Evolutionary conservation across 139 green algal species (phyloP).

Genomic region (Pedinophyceae sp.): DNA sequence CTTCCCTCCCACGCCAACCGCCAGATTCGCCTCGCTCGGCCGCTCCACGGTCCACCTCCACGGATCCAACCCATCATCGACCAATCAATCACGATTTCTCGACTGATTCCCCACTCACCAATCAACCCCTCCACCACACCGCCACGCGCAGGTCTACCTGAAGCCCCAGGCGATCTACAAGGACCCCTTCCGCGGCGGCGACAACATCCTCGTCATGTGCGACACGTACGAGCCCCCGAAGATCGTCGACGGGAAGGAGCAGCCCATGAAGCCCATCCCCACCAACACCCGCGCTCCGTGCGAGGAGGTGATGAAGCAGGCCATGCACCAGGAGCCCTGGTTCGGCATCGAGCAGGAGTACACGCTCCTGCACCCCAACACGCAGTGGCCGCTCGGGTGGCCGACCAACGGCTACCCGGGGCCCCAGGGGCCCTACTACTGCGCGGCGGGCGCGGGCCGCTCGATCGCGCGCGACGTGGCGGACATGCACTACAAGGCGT

Average conservation of each 20-base stretch:
- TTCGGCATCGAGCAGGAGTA: conserved; percentile 98
- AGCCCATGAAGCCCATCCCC: conserved; percentile 59
- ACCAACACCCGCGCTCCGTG: conserved; percentile 79
- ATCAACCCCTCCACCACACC: no score
- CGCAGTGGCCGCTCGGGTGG: conserved; percentile 94
- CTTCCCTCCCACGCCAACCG: no score
- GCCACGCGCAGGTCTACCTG: no score
- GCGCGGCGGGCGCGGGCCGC: conserved; percentile 56
- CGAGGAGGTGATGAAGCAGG: conserved; percentile 42
- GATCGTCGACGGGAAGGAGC: conserved; percentile 37
- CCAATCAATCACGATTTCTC: no score
- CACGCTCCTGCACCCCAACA: conserved; percentile 84
- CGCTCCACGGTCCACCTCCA: no score
- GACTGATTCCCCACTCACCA: no score
- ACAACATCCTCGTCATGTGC: conserved; percentile 93
- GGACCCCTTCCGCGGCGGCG: conserved; percentile 61
- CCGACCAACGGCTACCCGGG: conserved; percentile 75
- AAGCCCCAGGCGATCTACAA: conserved; percentile 29
- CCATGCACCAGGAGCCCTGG: conserved; percentile 63
- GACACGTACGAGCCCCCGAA: conserved; percentile 78
- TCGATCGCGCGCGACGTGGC: conserved; percentile 83
- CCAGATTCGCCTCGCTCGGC: no score
- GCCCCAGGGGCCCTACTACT: conserved; percentile 95
- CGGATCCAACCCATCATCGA: no score
- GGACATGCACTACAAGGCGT: conserved; percentile 92